phyloP scores from a whole-genome alignment of 345 rosid genomes.

The Reutealis trisperma region DNA sequence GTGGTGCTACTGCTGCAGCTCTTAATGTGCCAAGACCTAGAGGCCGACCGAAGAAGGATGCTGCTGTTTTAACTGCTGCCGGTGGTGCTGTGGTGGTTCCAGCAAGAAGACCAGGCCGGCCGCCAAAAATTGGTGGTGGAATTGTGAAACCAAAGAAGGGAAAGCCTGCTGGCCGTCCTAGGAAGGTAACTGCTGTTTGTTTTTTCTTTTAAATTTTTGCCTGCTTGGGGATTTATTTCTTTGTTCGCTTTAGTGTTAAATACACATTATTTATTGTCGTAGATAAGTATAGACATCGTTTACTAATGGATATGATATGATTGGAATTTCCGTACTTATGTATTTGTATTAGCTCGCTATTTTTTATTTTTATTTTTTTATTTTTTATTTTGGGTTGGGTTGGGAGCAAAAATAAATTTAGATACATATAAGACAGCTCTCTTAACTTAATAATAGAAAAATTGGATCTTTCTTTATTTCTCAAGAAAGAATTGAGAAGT shows the following conservation, averaged over 20 bases:
- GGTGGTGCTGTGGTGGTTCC: constrained; percentile 19
- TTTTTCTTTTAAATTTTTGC: neutral
- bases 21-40: constrained; percentile 33
- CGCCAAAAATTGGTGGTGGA: constrained; percentile 45
- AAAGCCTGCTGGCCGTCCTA: constrained; percentile 66
- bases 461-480: neutral
- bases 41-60: constrained; percentile 59
- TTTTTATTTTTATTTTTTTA: too few species aligned
- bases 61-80: neutral
- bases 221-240: neutral
- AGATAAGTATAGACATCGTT: too few species aligned
- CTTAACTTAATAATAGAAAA: neutral
- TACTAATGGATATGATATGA: too few species aligned
- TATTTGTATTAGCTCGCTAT: too few species aligned
- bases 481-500: neutral
- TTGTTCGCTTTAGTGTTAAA: neutral
- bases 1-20: neutral
- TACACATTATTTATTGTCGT: too few species aligned
- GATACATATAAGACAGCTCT: too few species aligned
- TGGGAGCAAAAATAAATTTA: too few species aligned
- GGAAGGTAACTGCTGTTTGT: constrained; percentile 44
- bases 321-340: too few species aligned
- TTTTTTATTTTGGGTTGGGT: too few species aligned
- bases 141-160: constrained; percentile 36
- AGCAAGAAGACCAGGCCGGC: constrained; percentile 53